A percentile compares a stretch with the other conserved stretches of the same genome.
Conservation (phyloP, 2,329 filamentous ascomycete genomes). For the Geosmithia morbida region DNA sequence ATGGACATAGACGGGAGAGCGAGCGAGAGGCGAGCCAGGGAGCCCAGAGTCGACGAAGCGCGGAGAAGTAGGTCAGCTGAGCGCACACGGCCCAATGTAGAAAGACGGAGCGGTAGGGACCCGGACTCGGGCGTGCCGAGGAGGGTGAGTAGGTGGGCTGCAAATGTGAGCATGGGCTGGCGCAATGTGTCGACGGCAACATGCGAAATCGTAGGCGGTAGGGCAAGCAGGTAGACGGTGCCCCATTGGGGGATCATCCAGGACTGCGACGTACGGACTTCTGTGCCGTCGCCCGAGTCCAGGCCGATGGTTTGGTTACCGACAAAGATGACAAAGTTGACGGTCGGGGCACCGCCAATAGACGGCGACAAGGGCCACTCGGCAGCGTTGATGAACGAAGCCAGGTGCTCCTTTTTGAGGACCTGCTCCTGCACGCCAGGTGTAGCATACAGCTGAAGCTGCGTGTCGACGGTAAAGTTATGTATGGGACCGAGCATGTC, state of each 20-base stretch:
- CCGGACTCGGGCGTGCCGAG: constrained; percentile 73
- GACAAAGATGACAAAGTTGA: constrained; percentile 91
- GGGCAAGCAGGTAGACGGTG: constrained; percentile 44
- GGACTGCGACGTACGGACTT: constrained; percentile 38
- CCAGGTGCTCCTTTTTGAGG: constrained; percentile 72
- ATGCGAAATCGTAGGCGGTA: constrained; percentile 25
- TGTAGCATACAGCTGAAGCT: constrained; percentile 86
- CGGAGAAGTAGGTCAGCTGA: constrained; percentile 76
- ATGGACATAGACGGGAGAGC: constrained; percentile 86
- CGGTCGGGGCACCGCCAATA: constrained; percentile 81
- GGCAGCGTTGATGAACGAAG: constrained; percentile 91
- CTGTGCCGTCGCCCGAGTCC: constrained; percentile 13
- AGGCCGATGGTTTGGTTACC: constrained; percentile 58
- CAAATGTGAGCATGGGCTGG: constrained; percentile 77
- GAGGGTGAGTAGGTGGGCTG: constrained; percentile 75
- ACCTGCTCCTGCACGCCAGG: constrained; percentile 48
- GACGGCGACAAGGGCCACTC: constrained; percentile 95
- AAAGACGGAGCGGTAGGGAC: constrained; percentile 72
- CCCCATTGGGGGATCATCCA: constrained; percentile 98
- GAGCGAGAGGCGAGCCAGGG: constrained; percentile 69
- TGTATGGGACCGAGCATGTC: constrained; percentile 69
- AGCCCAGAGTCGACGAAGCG: constrained; percentile 87
- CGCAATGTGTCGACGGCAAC: constrained; percentile 55
- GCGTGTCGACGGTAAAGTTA: constrained; percentile 91
- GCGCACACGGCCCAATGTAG: constrained; percentile 72